phyloP scores from a whole-genome alignment of 106 monocot species.

The Dendrobium officinale region DNA sequence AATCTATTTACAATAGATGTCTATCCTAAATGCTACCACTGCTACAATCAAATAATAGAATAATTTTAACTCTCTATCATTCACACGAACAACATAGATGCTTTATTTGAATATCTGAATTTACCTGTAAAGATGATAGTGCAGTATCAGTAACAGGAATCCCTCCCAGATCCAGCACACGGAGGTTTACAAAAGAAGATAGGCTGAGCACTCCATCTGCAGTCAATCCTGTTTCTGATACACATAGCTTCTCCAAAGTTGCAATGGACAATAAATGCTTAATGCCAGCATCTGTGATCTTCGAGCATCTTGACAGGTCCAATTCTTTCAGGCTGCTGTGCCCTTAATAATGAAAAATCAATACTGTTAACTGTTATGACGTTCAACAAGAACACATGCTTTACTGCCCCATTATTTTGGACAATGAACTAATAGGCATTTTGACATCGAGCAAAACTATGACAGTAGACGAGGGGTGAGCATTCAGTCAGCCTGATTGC shows the following conservation, averaged over 20 bases:
- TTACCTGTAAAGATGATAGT: conserved; percentile 62
- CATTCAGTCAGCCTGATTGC: background rate
- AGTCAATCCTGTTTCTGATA: conserved; percentile 68
- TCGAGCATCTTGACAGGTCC: conserved; percentile 83
- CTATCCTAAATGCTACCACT: background rate
- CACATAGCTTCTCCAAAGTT: conserved; percentile 62
- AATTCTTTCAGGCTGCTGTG: conserved; percentile 71
- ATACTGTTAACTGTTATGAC: background rate
- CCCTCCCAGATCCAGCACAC: conserved; percentile 74
- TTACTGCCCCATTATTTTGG: background rate
- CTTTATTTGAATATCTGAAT: background rate
- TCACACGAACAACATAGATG: background rate
- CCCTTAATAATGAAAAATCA: conserved; percentile 33
- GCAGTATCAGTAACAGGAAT: conserved; percentile 52
- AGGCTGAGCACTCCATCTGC: conserved; percentile 47
- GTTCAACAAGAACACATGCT: background rate
- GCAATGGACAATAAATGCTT: conserved; percentile 64
- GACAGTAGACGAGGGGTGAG: background rate
- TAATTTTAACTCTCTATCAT: background rate
- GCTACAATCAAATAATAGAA: background rate
- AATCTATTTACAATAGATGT: background rate
- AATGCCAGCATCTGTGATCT: conserved; percentile 71
- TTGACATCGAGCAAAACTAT: background rate
- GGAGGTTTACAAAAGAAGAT: conserved; percentile 45
- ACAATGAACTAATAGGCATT: background rate